These are phyloP conservation scores for Eucalyptus polybractea DNA, from an alignment of 345 rosid species.

Conservation along the genomic window DNA sequence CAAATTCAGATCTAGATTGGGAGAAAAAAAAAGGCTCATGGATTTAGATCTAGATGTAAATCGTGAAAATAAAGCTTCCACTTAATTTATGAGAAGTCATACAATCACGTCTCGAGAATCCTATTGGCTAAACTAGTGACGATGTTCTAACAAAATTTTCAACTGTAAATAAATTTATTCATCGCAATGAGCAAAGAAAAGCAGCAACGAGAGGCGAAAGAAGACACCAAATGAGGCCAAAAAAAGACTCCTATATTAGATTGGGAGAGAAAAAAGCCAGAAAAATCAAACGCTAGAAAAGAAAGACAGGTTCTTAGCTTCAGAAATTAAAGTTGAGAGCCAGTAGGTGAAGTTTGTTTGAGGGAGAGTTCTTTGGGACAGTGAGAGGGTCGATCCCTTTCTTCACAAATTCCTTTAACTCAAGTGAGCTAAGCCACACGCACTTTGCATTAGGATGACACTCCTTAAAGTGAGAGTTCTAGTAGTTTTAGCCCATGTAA, in stretches of 20 bases:
- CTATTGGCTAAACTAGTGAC: rapidly evolving
- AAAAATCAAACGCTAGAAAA: too few relatives aligned
- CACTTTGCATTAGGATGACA: neutral
- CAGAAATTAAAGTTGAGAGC: neutral
- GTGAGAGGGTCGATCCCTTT: neutral
- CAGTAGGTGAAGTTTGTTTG: neutral
- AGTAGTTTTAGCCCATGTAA: neutral
- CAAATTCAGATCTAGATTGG: neutral
- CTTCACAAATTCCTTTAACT: neutral
- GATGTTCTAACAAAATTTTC: neutral
- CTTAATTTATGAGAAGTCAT: rapidly evolving
- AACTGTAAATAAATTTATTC: neutral
- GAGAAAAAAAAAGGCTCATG: neutral
- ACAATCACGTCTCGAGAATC: neutral
- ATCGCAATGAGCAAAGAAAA: neutral
- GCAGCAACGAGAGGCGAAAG: neutral
- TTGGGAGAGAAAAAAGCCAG: neutral
- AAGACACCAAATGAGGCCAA: neutral
- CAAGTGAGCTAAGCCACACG: neutral
- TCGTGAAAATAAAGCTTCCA: neutral
- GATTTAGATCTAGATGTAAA: neutral
- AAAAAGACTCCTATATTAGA: neutral
- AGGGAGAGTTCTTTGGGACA: neutral
- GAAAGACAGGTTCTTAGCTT: neutral
- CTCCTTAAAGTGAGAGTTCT: neutral